These are phyloP conservation scores for Kodamaea sp. DNA, from an alignment of 1,139 yeast genomes.

Conservation along the genomic window DNA sequence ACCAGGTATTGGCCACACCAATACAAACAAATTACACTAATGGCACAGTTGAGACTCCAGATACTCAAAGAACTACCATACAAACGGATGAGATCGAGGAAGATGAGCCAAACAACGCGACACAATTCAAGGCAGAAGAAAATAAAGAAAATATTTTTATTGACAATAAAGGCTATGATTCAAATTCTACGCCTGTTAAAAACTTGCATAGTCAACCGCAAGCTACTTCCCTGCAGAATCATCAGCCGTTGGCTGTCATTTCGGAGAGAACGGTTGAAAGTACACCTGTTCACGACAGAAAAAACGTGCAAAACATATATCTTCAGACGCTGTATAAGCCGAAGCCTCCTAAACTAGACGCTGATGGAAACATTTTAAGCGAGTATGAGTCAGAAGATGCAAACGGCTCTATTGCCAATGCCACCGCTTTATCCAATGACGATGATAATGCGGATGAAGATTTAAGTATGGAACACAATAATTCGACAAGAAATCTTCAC, in stretches of 20 bases:
- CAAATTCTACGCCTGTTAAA: slow-evolving; percentile 33
- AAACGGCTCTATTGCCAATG: neutral
- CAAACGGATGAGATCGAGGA: slow-evolving; percentile 42
- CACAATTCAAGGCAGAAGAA: slow-evolving; percentile 33
- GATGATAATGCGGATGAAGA: slow-evolving; percentile 7
- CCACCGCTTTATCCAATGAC: neutral
- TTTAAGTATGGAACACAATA: neutral
- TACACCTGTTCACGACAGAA: slow-evolving; percentile 23
- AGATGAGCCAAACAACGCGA: slow-evolving; percentile 22
- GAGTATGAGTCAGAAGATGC: slow-evolving; percentile 3
- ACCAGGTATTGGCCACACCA: slow-evolving; percentile 34
- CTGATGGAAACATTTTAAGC: slow-evolving; percentile 27
- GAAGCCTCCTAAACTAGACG: slow-evolving; percentile 34
- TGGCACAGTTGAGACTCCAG: slow-evolving; percentile 39
- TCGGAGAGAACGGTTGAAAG: slow-evolving; percentile 36
- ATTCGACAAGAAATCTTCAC: neutral
- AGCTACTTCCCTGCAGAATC: slow-evolving; percentile 9
- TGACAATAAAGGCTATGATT: slow-evolving; percentile 25
- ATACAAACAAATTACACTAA: slow-evolving; percentile 26
- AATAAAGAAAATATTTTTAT: slow-evolving; percentile 44
- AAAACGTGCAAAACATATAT: slow-evolving; percentile 10
- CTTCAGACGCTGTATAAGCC: slow-evolving; percentile 22
- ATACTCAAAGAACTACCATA: slow-evolving; percentile 45
- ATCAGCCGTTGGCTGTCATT: slow-evolving; percentile 37
- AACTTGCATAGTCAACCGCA: slow-evolving; percentile 9